Conservation (phyloP, 805 yeast species). For the Deakozyma indianensis region DNA sequence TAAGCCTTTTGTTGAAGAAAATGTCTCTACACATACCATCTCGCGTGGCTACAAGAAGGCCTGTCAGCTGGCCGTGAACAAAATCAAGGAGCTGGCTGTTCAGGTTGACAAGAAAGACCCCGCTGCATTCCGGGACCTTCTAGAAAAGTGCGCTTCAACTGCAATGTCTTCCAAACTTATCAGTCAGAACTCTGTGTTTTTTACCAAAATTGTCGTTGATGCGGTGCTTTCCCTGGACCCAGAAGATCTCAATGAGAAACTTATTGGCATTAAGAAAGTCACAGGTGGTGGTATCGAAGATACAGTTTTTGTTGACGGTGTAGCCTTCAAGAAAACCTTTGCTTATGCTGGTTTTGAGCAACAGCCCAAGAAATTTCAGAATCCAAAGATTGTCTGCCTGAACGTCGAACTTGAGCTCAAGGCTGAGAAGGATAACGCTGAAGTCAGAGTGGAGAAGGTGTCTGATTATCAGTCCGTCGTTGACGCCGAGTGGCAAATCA, state of each 20-base stretch:
- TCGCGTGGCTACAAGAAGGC: conserved; percentile 81
- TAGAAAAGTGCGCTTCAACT: conserved; percentile 88
- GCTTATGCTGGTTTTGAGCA: conserved; percentile 98
- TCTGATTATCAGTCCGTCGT: conserved; percentile 90
- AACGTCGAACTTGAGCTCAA: conserved; percentile 92
- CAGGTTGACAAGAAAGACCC: conserved; percentile 41
- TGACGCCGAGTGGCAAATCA: conserved; percentile 98
- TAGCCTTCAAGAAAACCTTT: conserved; percentile 93
- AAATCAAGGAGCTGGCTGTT: conserved; percentile 61
- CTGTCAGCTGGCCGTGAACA: conserved; percentile 56
- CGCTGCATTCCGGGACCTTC: conserved; percentile 52
- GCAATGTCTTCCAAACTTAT: conserved; percentile 96
- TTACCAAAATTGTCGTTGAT: conserved; percentile 93
- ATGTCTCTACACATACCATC: conserved; percentile 81
- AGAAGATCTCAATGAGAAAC: conserved; percentile 69
- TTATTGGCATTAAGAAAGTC: conserved; percentile 89
- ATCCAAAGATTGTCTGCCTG: conserved; percentile 72
- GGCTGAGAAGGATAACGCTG: conserved; percentile 98
- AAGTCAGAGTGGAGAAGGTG: conserved; percentile 89
- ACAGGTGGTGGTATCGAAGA: conserved; percentile 97
- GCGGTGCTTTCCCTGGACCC: conserved; percentile 82
- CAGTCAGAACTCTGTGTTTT: conserved; percentile 72
- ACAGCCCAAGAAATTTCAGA: conserved; percentile 73
- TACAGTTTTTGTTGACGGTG: conserved; percentile 78
- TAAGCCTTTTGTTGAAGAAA: conserved; percentile 86